Percentiles rank a stretch among this genome's conserved stretches.
Conservation (phyloP, 352 stramenopile species). For the Globisporangium yorkense region DNA sequence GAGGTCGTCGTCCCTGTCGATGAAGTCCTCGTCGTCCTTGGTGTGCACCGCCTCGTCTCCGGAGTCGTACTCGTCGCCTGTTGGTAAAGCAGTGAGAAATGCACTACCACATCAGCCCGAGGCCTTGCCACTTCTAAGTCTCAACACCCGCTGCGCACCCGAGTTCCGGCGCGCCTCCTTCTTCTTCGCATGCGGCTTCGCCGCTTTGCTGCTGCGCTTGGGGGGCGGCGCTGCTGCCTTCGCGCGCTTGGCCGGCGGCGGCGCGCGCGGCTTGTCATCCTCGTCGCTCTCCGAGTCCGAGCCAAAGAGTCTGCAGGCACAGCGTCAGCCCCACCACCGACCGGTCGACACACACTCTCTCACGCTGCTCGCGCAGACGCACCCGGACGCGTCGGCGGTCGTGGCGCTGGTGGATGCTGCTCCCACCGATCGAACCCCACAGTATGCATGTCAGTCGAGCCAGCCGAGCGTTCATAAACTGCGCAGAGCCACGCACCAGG, state of each 20-base stretch:
- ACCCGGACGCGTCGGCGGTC: slow-evolving; percentile 72
- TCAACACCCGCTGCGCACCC: slow-evolving; percentile 5
- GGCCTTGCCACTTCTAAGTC: not conserved
- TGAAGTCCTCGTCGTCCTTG: slow-evolving; percentile 85
- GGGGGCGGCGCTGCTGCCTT: slow-evolving; percentile 22
- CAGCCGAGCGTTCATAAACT: not conserved
- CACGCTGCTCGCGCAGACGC: not conserved
- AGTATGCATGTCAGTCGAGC: slow-evolving; percentile 1
- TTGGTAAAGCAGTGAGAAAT: not conserved
- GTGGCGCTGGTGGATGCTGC: slow-evolving; percentile 31
- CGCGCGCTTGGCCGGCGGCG: slow-evolving; percentile 38
- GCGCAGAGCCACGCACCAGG: slow-evolving; percentile 21
- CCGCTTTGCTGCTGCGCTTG: slow-evolving; percentile 6
- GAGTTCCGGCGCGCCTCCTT: slow-evolving; percentile 11
- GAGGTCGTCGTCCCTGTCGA: slow-evolving; percentile 84
- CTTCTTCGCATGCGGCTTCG: slow-evolving; percentile 9
- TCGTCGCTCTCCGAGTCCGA: slow-evolving; percentile 86
- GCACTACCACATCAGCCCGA: not conserved
- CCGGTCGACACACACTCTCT: not conserved
- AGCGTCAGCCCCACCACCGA: not conserved
- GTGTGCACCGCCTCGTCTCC: slow-evolving; percentile 65
- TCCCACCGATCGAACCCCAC: not conserved
- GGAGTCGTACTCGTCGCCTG: slow-evolving; percentile 81
- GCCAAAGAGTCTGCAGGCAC: slow-evolving; percentile 54
- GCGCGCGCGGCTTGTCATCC: slow-evolving; percentile 47